Evolutionary conservation across 139 green algal genomes (phyloP).

Genomic region (Pycnococcus provasolii): DNA sequence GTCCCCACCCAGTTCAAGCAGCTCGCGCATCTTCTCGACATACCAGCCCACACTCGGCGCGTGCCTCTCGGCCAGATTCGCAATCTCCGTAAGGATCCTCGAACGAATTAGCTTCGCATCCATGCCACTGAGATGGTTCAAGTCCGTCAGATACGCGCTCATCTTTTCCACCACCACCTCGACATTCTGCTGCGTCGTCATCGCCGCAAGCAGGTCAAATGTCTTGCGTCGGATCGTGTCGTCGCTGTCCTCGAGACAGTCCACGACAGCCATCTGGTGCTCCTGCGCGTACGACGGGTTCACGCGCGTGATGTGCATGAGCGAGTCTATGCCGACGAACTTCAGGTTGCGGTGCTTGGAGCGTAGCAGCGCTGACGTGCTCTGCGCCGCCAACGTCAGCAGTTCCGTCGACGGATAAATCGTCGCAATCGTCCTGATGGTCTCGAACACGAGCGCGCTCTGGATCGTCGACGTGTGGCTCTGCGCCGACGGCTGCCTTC

Average conservation of each 20-base stretch:
- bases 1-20: slow-evolving; percentile 76
- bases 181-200: slow-evolving; percentile 88
- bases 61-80: slow-evolving; percentile 76
- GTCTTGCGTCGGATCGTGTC: slow-evolving; percentile 89
- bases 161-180: slow-evolving; percentile 87
- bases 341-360: slow-evolving; percentile 71
- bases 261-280: slow-evolving; percentile 89
- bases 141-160: slow-evolving; percentile 63
- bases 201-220: slow-evolving; percentile 87
- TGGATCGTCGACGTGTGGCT: neutral
- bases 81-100: slow-evolving; percentile 31
- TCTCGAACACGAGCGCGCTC: slow-evolving; percentile 87
- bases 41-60: slow-evolving; percentile 82
- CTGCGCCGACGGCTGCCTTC: neutral
- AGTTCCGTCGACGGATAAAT: slow-evolving; percentile 78
- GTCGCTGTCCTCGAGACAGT: slow-evolving; percentile 91
- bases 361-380: slow-evolving; percentile 62
- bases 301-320: slow-evolving; percentile 64
- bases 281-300: slow-evolving; percentile 55
- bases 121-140: neutral
- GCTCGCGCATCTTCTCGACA: slow-evolving; percentile 68
- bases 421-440: slow-evolving; percentile 66
- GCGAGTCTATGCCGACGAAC: slow-evolving; percentile 73
- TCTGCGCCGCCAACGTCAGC: slow-evolving; percentile 58
- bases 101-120: neutral